Conservation (phyloP, 352 stramenopile genomes). For the Phytophthora idaei region DNA sequence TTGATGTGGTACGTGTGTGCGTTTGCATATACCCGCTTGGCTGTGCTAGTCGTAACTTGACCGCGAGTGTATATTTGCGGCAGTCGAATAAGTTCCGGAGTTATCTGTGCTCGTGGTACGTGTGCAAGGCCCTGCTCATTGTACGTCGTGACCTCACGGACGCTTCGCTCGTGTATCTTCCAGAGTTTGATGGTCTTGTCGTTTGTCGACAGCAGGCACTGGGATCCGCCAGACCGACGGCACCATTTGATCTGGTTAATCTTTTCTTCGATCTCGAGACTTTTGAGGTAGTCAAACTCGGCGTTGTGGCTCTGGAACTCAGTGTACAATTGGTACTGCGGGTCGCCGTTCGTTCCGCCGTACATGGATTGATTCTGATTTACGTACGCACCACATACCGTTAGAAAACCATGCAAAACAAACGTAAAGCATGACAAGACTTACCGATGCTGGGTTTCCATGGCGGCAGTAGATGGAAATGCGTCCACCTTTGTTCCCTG, state of each 20-base stretch:
- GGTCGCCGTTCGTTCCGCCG: conserved; percentile 29
- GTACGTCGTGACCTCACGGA: conserved; percentile 79
- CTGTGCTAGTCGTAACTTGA: conserved; percentile 71
- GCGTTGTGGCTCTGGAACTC: conserved; percentile 96
- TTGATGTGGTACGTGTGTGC: conserved; percentile 98
- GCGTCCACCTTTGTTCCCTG: conserved; percentile 93
- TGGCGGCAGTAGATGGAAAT: conserved; percentile 91
- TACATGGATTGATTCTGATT: conserved; percentile 42
- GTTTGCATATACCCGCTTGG: conserved; percentile 91
- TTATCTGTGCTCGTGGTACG: conserved; percentile 28
- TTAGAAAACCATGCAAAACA: conserved; percentile 1
- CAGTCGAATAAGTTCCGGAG: conserved; percentile 54
- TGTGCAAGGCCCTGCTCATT: conserved; percentile 51
- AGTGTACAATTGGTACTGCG: conserved; percentile 84
- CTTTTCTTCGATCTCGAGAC: conserved; percentile 97
- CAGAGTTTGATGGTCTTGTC: conserved; percentile 99
- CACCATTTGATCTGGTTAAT: conserved; percentile 98
- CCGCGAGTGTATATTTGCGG: conserved; percentile 59
- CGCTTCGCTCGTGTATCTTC: conserved; percentile 89
- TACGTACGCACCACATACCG: background rate
- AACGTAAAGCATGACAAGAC: conserved; percentile 6
- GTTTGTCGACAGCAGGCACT: conserved; percentile 95
- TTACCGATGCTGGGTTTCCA: conserved; percentile 33
- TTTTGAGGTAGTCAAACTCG: conserved; percentile 99
- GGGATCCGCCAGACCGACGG: conserved; percentile 83